Percentiles rank a stretch among this genome's conserved stretches.
phyloP scores from a whole-genome alignment of 2,329 filamentous ascomycete genomes.

The Colletotrichum orbiculare region DNA sequence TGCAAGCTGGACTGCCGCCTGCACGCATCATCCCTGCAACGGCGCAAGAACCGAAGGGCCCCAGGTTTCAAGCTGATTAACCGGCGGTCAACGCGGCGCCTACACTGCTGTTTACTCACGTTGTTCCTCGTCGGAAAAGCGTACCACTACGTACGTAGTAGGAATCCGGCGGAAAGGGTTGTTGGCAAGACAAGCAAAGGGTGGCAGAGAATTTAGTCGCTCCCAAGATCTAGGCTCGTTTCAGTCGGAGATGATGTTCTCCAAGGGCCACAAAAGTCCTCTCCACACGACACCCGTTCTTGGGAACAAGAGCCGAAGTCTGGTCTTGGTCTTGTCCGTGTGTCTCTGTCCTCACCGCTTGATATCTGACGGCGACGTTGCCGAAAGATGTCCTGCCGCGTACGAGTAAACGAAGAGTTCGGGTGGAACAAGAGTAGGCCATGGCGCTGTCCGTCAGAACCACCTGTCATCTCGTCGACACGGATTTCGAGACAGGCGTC shows the following conservation, averaged over 20 bases:
- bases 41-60: background rate
- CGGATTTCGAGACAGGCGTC: background rate
- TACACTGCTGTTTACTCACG: background rate
- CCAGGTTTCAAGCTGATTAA: slow-evolving; percentile 33
- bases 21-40: slow-evolving; percentile 24
- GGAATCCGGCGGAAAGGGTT: background rate
- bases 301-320: slow-evolving; percentile 8
- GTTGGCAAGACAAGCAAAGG: background rate
- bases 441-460: background rate
- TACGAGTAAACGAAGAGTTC: too few species aligned
- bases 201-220: slow-evolving; percentile 3
- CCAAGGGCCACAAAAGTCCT: slow-evolving; percentile 14
- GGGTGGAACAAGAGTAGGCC: slow-evolving; percentile 1
- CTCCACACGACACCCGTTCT: slow-evolving; percentile 14
- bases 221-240: slow-evolving; percentile 29
- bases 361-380: background rate
- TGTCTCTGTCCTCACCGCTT: slow-evolving; percentile 7
- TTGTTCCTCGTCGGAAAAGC: background rate
- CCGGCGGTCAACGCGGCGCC: slow-evolving; percentile 9
- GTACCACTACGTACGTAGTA: background rate
- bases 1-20: background rate
- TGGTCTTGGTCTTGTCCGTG: too few species aligned
- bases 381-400: too few species aligned
- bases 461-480: too few species aligned
- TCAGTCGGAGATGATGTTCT: slow-evolving; percentile 32